Evolutionary conservation across 768 basidiomycete genomes (phyloP).

Genomic region (Kwoniella sp.): DNA sequence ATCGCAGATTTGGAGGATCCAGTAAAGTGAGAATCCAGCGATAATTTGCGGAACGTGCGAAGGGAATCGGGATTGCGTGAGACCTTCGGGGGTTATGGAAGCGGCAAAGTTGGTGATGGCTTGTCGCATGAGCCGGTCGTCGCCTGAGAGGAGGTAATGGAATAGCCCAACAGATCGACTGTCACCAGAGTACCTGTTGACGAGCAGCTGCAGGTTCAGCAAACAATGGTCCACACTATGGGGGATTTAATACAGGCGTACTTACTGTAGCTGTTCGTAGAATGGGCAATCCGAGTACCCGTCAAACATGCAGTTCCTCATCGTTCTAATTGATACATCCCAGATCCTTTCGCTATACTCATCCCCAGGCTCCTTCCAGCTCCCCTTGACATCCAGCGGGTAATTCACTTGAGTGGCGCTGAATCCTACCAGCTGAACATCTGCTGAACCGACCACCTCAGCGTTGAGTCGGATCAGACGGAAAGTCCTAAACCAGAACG

Average conservation of each 20-base stretch:
- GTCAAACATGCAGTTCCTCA: constrained; percentile 43
- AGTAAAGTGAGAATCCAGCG: constrained; percentile 41
- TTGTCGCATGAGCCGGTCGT: constrained; percentile 35
- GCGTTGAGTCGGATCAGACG: constrained; percentile 16
- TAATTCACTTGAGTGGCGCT: constrained; percentile 34
- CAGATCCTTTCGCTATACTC: constrained; percentile 28
- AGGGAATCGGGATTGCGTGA: constrained; percentile 38
- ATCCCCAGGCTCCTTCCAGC: constrained; percentile 25
- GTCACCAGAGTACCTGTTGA: constrained; percentile 32
- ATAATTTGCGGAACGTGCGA: constrained; percentile 39
- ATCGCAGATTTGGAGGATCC: constrained; percentile 33
- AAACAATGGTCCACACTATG: too few relatives aligned
- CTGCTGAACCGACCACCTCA: not conserved
- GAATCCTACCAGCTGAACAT: constrained; percentile 18
- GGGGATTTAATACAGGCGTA: too few relatives aligned
- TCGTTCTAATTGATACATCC: constrained; percentile 34
- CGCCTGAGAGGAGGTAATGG: constrained; percentile 39
- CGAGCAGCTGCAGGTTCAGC: not conserved
- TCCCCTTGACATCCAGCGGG: constrained; percentile 28
- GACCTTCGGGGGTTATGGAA: constrained; percentile 32
- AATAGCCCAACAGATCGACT: constrained; percentile 38
- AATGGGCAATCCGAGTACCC: constrained; percentile 44
- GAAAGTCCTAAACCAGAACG: constrained; percentile 28
- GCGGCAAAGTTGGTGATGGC: constrained; percentile 35
- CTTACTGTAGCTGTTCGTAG: constrained; percentile 41